Evolutionary conservation across 179 eudicot genomes (phyloP), one percentile per base, ranked within the genome.

Genomic region (Drosera spatulata): DNA sequence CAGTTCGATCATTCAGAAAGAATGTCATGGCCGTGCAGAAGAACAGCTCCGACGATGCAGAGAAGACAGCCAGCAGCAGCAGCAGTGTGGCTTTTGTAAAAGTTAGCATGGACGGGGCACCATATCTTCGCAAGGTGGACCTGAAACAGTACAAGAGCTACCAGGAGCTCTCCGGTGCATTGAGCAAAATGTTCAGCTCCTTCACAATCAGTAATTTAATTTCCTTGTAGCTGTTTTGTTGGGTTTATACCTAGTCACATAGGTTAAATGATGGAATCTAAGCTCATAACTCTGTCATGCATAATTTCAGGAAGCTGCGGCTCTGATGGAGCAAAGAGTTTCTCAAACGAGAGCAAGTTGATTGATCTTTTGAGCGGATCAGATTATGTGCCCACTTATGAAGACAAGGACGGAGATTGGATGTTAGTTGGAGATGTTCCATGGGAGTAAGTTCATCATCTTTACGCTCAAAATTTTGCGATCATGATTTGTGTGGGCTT

Each of bases 111-210:
- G 33, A 22, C 33, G 33, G 33, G 33, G 33, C 33, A 22, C 33
- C 33, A 0, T 22, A 22, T 22, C 72, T 86, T 6, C 85, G 95
- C 41, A 86, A 86, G 64, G 85, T 86, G 50, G 95, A 84, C 74
- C 70, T 86, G 62, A 84, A 80, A 67, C 71, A 81, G 80, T 84
- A 84, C 77, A 76, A 73, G 58, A 81, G 80, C 51, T 86, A 86
- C 55, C 77, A 76, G 59, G 73, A 86, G 7, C 85, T 86, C 2
- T 75, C 87, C 22, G 82, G 77, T 52, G 85, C 90, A 47, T 68
- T 86, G 58, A 84, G 76, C 68, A 86, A 81, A 65, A 79, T 86
- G 95, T 86, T 86, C 68, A 86, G 95, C 57, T 86, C 95, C 47
- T 86, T 86, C 66, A 86, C 87, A 41, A 76, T 80, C 65, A 85